Evolutionary conservation across 202 grass and related monocot genomes (phyloP).

Genomic region (Cymbopogon flexuosus): DNA sequence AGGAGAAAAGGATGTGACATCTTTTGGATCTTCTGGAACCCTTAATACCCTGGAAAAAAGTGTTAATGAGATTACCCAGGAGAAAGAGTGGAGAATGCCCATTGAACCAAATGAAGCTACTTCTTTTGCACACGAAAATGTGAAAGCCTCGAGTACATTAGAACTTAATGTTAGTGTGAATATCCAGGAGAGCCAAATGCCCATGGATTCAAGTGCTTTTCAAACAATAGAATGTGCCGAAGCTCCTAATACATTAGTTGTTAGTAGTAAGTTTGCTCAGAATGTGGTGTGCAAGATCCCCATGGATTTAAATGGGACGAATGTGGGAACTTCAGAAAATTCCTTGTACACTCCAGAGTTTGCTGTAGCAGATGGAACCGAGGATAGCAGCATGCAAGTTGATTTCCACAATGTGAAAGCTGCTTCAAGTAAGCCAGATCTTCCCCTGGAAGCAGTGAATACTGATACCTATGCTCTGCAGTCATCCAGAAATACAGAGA

Average conservation of each 20-base stretch:
- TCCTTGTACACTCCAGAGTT: background rate
- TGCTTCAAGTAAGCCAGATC: conserved; percentile 14
- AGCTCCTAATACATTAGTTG: conserved; percentile 9
- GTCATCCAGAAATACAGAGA: conserved; percentile 36
- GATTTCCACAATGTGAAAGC: background rate
- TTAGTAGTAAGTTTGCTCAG: conserved; percentile 2
- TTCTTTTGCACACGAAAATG: background rate
- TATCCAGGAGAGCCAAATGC: conserved; percentile 24
- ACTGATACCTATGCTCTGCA: conserved; percentile 1
- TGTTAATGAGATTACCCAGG: conserved; percentile 20
- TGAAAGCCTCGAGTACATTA: background rate
- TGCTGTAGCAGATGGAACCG: conserved; percentile 7
- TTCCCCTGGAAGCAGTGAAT: background rate
- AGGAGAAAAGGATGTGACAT: background rate
- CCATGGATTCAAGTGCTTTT: conserved; percentile 20
- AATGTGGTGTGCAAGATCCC: conserved; percentile 2
- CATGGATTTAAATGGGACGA: conserved; percentile 1
- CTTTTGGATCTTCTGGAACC: background rate
- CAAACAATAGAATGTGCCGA: conserved; percentile 7
- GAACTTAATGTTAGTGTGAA: conserved; percentile 1
- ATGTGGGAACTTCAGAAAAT: background rate
- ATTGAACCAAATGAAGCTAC: conserved; percentile 22
- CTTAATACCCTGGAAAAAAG: background rate
- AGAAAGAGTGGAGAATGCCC: conserved; percentile 15
- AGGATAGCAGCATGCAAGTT: conserved; percentile 4